Conservation (phyloP, 2,329 filamentous ascomycete species). For the Didymella pomorum region DNA sequence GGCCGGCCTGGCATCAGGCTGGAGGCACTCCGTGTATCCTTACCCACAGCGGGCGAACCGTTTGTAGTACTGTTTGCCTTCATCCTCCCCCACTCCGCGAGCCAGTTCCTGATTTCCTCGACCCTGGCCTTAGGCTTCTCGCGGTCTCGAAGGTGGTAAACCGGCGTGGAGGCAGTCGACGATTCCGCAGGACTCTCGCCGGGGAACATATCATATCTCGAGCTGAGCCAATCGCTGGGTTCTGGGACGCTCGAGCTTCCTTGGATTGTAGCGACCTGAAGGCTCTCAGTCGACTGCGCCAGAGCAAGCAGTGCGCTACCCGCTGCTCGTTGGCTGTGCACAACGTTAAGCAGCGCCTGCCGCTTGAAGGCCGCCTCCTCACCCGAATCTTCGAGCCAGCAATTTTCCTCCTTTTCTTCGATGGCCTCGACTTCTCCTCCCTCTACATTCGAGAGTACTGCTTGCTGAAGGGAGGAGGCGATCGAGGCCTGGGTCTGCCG, state of each 20-base stretch:
- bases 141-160: too few species aligned
- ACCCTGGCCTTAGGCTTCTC: background rate
- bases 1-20: background rate
- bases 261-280: too few species aligned
- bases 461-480: background rate
- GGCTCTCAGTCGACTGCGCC: background rate
- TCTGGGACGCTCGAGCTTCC: too few species aligned
- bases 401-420: background rate
- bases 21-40: background rate
- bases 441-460: background rate
- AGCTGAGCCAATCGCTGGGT: too few species aligned
- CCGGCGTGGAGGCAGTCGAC: background rate
- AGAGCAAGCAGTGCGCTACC: background rate
- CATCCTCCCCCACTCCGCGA: background rate
- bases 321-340: background rate
- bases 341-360: background rate
- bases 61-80: background rate
- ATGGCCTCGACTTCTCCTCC: background rate
- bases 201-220: too few species aligned
- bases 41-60: background rate
- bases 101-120: background rate
- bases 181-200: background rate
- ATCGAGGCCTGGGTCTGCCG: background rate
- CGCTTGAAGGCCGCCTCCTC: background rate
- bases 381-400: background rate